Evolutionary conservation across 176 grass and related monocot genomes (phyloP).

Genomic region (Aegilops speltoides): DNA sequence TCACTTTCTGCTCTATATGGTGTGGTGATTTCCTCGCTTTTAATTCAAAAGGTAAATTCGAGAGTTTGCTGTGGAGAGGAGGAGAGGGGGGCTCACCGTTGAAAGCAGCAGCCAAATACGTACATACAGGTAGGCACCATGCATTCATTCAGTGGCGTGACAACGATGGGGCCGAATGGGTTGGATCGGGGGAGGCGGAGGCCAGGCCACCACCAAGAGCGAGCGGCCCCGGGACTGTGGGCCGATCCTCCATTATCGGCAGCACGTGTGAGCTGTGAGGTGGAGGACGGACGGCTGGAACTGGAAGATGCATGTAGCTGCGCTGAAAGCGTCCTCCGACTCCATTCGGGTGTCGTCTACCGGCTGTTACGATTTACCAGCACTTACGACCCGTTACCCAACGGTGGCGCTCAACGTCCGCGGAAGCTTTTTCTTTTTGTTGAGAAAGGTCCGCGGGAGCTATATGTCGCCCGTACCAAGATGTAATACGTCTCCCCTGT

Average conservation of each 20-base stretch:
- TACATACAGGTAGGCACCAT: constrained; percentile 2
- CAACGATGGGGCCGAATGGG: constrained; percentile 1
- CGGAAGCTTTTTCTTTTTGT: no score
- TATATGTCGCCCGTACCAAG: no score
- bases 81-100: not conserved
- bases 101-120: not conserved
- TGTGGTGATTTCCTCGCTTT: not conserved
- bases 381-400: no score
- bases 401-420: no score
- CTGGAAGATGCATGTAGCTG: not conserved
- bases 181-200: not conserved
- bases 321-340: not conserved
- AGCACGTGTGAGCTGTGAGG: constrained; percentile 3
- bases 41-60: not conserved
- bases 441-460: no score
- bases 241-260: not conserved
- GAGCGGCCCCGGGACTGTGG: not conserved
- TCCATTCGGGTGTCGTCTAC: not conserved
- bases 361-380: not conserved
- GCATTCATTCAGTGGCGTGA: not conserved
- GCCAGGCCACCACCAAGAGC: not conserved
- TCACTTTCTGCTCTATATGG: not conserved
- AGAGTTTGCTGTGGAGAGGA: not conserved
- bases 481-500: no score
- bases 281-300: not conserved